A percentile compares a stretch with the other conserved stretches of the same genome.
These are phyloP conservation scores for Xylaria sp. DNA, from an alignment of 2,329 filamentous ascomycete genomes.

Conservation along the genomic window DNA sequence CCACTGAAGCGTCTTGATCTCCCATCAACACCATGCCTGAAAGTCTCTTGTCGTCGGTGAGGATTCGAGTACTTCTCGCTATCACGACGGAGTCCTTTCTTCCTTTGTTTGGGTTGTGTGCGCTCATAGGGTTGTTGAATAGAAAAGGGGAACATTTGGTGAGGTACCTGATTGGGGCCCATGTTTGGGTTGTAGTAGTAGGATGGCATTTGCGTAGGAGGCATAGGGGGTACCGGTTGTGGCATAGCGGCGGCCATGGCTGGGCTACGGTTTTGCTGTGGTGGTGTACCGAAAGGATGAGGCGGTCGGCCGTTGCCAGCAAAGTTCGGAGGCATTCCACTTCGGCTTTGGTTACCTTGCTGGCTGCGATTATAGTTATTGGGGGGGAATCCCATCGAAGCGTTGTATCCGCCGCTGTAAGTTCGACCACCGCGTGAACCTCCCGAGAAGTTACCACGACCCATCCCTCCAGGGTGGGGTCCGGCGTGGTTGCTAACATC, in stretches of 20 bases:
- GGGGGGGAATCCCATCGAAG: slow-evolving; percentile 59
- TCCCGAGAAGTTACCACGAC: slow-evolving; percentile 65
- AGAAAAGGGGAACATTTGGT: slow-evolving; percentile 65
- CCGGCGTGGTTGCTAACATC: slow-evolving; percentile 74
- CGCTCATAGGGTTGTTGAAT: slow-evolving; percentile 51
- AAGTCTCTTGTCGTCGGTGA: slow-evolving; percentile 53
- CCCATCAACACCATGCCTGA: slow-evolving; percentile 52
- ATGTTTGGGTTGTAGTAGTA: slow-evolving; percentile 70
- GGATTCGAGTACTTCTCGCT: slow-evolving; percentile 59
- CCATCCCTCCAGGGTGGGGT: slow-evolving; percentile 60
- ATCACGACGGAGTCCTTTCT: slow-evolving; percentile 58
- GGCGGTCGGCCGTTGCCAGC: slow-evolving; percentile 55
- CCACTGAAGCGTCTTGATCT: slow-evolving; percentile 58
- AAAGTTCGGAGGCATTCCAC: slow-evolving; percentile 59
- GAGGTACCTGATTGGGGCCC: slow-evolving; percentile 67
- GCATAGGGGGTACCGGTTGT: slow-evolving; percentile 75
- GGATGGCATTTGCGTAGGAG: slow-evolving; percentile 63
- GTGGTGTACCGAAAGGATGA: slow-evolving; percentile 57
- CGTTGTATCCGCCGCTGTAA: slow-evolving; percentile 62
- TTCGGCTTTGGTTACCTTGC: slow-evolving; percentile 60
- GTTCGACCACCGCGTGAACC: slow-evolving; percentile 62
- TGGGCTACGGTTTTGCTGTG: slow-evolving; percentile 55
- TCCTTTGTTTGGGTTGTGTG: slow-evolving; percentile 55
- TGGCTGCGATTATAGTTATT: slow-evolving; percentile 54
- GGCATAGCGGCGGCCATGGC: slow-evolving; percentile 70